Evolutionary conservation across 163 green algal genomes (phyloP).

Genomic region (Scenedesmus sp.): DNA sequence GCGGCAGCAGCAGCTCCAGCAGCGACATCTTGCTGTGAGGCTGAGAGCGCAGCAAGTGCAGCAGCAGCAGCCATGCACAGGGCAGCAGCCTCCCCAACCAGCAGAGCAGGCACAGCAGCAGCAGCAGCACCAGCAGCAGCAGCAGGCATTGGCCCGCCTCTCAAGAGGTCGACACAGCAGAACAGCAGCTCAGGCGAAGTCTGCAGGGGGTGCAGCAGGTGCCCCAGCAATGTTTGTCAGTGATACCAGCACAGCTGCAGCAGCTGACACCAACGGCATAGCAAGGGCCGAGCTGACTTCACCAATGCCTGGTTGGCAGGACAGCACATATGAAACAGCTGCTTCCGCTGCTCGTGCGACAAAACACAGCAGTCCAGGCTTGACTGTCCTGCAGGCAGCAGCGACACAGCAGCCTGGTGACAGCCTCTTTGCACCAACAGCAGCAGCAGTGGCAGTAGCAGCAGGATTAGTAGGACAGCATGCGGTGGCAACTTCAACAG

Average conservation of each 20-base stretch:
- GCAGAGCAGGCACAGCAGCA: no score
- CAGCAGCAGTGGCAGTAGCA: conserved; percentile 8
- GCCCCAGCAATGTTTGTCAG: neutral
- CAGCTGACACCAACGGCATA: neutral
- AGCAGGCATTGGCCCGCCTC: neutral
- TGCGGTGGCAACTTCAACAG: neutral
- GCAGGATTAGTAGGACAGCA: neutral
- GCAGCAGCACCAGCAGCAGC: neutral
- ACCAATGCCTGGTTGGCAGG: neutral
- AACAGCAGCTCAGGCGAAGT: neutral
- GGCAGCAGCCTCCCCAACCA: neutral
- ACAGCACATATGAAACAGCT: neutral
- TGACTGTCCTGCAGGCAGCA: neutral
- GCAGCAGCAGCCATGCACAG: neutral
- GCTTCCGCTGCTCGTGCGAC: neutral
- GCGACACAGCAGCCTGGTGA: neutral
- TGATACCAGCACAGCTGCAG: neutral
- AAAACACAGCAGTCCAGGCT: neutral
- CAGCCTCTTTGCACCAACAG: neutral
- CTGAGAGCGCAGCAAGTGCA: conserved; percentile 8
- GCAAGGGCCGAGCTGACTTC: neutral
- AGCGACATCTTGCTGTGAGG: neutral
- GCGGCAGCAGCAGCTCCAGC: conserved; percentile 24
- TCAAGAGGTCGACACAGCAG: neutral
- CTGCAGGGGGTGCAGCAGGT: neutral